These are phyloP conservation scores for Penicillium psychrofluorescens DNA, from an alignment of 495 filamentous ascomycete species.

Conservation along the genomic window DNA sequence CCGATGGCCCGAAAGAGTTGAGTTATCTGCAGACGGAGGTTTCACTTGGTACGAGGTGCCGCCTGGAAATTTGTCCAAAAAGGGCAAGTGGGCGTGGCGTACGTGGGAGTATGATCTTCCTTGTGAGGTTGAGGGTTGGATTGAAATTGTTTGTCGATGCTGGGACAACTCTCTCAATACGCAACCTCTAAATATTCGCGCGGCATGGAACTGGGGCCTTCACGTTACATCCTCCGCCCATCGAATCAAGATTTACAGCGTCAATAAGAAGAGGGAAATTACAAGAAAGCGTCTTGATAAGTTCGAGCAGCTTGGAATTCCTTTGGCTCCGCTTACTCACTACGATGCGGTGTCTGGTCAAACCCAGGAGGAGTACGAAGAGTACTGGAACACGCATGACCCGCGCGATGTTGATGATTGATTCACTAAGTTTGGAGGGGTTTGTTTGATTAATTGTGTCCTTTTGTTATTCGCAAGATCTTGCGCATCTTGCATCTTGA, in stretches of 20 bases:
- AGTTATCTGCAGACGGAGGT: slow-evolving; percentile 34
- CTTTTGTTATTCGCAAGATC: no score
- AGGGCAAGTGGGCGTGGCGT: slow-evolving; percentile 30
- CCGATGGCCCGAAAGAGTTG: slow-evolving; percentile 36
- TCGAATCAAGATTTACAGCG: slow-evolving; percentile 55
- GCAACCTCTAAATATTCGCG: slow-evolving; percentile 30
- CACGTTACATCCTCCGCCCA: slow-evolving; percentile 62
- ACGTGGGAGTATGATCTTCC: slow-evolving; percentile 34
- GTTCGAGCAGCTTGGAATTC: slow-evolving; percentile 38
- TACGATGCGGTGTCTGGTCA: slow-evolving; percentile 39
- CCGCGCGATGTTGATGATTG: slow-evolving; percentile 43
- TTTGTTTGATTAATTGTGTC: no score
- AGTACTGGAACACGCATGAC: slow-evolving; percentile 35
- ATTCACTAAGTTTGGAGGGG: not conserved
- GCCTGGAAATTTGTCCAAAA: slow-evolving; percentile 24
- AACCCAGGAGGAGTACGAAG: slow-evolving; percentile 39
- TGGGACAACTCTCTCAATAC: slow-evolving; percentile 39
- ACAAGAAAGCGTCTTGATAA: slow-evolving; percentile 44
- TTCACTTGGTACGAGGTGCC: slow-evolving; percentile 34
- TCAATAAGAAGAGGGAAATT: slow-evolving; percentile 43
- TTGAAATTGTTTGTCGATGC: slow-evolving; percentile 33
- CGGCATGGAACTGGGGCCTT: slow-evolving; percentile 52
- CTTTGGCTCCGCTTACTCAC: slow-evolving; percentile 43
- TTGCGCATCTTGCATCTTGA: no score
- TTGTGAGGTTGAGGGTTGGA: slow-evolving; percentile 36